phyloP scores from a whole-genome alignment of 768 basidiomycete species.

The Suillus ampliporus region DNA sequence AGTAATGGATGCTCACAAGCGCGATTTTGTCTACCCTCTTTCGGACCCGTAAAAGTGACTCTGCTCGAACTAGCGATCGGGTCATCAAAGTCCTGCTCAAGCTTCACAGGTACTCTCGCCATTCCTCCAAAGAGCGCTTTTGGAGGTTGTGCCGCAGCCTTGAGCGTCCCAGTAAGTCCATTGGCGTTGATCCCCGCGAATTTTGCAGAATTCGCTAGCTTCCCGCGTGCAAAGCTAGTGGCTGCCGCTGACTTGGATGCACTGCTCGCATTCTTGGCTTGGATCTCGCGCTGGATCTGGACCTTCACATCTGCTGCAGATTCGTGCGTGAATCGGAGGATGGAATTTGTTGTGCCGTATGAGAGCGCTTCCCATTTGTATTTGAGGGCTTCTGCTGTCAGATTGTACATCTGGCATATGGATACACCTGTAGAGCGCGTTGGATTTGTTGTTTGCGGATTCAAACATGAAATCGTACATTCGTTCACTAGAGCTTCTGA shows the following conservation, averaged over 20 bases:
- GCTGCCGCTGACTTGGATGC: not conserved
- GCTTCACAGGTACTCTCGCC: not conserved
- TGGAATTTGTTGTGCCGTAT: conserved; percentile 31
- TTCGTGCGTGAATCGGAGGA: conserved; percentile 55
- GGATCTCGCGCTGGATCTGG: conserved; percentile 49
- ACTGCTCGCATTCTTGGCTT: conserved; percentile 34
- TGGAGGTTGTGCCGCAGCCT: not conserved
- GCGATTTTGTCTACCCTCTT: conserved; percentile 39
- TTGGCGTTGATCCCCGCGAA: conserved; percentile 14
- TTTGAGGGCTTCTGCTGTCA: conserved; percentile 56
- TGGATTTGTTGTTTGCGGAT: conserved; percentile 1
- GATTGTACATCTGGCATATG: conserved; percentile 67
- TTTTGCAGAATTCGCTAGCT: conserved; percentile 15
- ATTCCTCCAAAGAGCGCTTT: conserved; percentile 3
- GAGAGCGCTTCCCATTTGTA: conserved; percentile 73
- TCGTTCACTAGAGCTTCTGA: conserved; percentile 47
- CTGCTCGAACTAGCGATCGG: conserved; percentile 31
- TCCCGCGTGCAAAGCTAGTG: not conserved
- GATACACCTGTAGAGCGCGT: conserved; percentile 53
- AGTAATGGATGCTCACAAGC: conserved; percentile 54
- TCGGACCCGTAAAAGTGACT: conserved; percentile 37
- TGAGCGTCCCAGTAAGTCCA: conserved; percentile 1
- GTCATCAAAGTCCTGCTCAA: conserved; percentile 8
- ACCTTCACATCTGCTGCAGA: conserved; percentile 51
- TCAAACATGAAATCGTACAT: conserved; percentile 45